Evolutionary conservation across 23 red algal species (phyloP).

Genomic region (Gracilaria domingensis): DNA sequence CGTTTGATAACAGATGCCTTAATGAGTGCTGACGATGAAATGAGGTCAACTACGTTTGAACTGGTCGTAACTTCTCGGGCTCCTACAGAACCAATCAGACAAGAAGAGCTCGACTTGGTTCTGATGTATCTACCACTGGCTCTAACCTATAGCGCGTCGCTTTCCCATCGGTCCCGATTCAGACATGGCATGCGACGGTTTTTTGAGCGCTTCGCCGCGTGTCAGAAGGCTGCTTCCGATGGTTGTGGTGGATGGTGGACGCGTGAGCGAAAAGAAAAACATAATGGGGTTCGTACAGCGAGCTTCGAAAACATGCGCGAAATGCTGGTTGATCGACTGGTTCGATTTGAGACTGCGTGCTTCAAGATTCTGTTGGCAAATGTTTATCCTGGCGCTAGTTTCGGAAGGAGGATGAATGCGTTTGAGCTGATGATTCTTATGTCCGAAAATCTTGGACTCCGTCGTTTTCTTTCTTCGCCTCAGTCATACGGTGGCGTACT

Average conservation of each 20-base stretch:
- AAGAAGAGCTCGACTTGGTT: constrained; percentile 56
- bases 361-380: constrained; percentile 22
- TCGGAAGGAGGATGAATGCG: constrained; percentile 26
- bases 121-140: constrained; percentile 42
- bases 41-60: constrained; percentile 47
- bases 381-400: constrained; percentile 39
- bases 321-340: constrained; percentile 22
- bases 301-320: constrained; percentile 27
- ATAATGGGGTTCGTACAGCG: constrained; percentile 8
- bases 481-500: constrained; percentile 18
- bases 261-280: constrained; percentile 21
- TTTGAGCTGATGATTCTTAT: constrained; percentile 25
- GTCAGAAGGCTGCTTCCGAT: constrained; percentile 41
- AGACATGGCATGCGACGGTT: constrained; percentile 65
- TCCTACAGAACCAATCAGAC: constrained; percentile 32
- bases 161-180: constrained; percentile 43
- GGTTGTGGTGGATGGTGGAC: constrained; percentile 68
- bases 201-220: constrained; percentile 47
- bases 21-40: constrained; percentile 33
- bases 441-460: constrained; percentile 28
- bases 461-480: not conserved
- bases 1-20: constrained; percentile 38
- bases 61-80: constrained; percentile 37
- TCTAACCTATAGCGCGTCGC: constrained; percentile 12
- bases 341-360: constrained; percentile 40